Conservation (phyloP, 768 basidiomycete species). For the Suillus placidus region DNA sequence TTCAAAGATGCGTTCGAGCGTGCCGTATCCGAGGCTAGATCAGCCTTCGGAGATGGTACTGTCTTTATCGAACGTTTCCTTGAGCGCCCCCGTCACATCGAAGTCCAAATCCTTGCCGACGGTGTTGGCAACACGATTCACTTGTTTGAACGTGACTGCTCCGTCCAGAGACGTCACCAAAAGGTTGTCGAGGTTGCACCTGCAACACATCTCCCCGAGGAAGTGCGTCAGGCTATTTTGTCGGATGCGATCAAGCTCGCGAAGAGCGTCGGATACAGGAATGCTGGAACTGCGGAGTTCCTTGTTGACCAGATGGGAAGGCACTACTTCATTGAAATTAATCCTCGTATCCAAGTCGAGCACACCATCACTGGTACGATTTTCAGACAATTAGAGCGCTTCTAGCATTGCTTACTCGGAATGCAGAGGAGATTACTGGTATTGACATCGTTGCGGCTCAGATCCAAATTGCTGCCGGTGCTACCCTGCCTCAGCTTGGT, state of each 20-base stretch:
- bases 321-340: slow-evolving; percentile 99
- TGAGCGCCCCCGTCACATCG: slow-evolving; percentile 96
- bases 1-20: slow-evolving; percentile 90
- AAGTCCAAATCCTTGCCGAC: slow-evolving; percentile 95
- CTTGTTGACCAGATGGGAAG: slow-evolving; percentile 95
- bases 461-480: slow-evolving; percentile 99
- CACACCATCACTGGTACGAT: slow-evolving; percentile 93
- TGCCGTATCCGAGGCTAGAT: slow-evolving; percentile 92
- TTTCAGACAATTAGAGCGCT: slow-evolving; percentile 5
- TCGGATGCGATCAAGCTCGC: slow-evolving; percentile 93
- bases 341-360: slow-evolving; percentile 99
- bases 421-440: slow-evolving; percentile 95
- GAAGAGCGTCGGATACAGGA: slow-evolving; percentile 90
- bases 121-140: slow-evolving; percentile 92
- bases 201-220: slow-evolving; percentile 90
- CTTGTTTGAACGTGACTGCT: slow-evolving; percentile 98
- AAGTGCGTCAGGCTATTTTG: slow-evolving; percentile 86
- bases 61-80: slow-evolving; percentile 99
- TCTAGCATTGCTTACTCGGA: slow-evolving; percentile 10
- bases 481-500: slow-evolving; percentile 92
- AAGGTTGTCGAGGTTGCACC: slow-evolving; percentile 99
- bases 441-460: slow-evolving; percentile 99
- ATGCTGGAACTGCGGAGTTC: slow-evolving; percentile 98
- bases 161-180: slow-evolving; percentile 96
- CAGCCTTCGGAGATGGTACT: slow-evolving; percentile 97